phyloP scores from a whole-genome alignment of 345 rosid species.

The Hypericum perforatum region DNA sequence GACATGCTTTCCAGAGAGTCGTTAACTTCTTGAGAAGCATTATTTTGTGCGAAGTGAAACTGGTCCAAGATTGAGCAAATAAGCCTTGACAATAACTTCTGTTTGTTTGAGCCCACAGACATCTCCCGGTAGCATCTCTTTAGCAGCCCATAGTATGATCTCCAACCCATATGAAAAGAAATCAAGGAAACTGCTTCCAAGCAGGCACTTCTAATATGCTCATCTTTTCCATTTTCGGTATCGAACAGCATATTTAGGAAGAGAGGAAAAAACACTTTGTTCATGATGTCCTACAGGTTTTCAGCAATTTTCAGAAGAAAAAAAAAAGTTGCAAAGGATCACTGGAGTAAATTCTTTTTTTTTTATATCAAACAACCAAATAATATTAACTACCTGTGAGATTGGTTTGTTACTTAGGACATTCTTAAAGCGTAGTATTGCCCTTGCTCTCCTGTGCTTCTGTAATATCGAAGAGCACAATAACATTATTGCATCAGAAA shows the following conservation, averaged over 20 bases:
- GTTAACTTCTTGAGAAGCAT: conserved; percentile 26
- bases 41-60: conserved; percentile 46
- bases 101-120: conserved; percentile 45
- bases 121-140: conserved; percentile 67
- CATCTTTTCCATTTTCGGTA: conserved; percentile 57
- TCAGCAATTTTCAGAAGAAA: neutral
- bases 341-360: neutral
- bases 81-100: conserved; percentile 54
- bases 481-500: neutral
- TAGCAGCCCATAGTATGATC: conserved; percentile 54
- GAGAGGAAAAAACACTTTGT: conserved; percentile 64
- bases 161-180: conserved; percentile 69
- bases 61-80: conserved; percentile 67
- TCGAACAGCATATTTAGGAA: conserved; percentile 77
- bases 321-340: conserved; percentile 7
- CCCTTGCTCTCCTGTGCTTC: conserved; percentile 74
- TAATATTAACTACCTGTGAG: conserved; percentile 40
- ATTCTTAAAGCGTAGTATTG: conserved; percentile 51
- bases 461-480: conserved; percentile 23
- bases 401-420: conserved; percentile 33
- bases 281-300: conserved; percentile 51
- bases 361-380: neutral
- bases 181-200: conserved; percentile 66
- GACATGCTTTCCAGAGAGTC: conserved; percentile 9
- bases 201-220: conserved; percentile 60